These are phyloP conservation scores for Aureobasidium sp. DNA, from an alignment of 2,329 filamentous ascomycete genomes.

Conservation along the genomic window DNA sequence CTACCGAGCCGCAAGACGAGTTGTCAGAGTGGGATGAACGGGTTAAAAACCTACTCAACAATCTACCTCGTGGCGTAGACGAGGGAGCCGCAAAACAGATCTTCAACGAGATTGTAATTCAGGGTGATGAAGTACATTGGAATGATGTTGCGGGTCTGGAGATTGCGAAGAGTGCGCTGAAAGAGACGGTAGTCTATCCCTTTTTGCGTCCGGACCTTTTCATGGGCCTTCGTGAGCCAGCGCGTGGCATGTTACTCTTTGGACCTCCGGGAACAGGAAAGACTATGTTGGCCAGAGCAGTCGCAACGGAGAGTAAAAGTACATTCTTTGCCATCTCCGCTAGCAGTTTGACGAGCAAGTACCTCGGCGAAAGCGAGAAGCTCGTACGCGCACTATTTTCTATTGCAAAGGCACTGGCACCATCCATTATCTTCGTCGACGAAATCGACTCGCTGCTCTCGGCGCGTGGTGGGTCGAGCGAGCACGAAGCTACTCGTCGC, in stretches of 20 bases:
- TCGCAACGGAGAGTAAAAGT: conserved; percentile 88
- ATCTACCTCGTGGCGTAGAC: conserved; percentile 76
- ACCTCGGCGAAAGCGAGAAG: conserved; percentile 93
- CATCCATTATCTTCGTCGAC: conserved; percentile 96
- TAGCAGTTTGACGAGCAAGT: conserved; percentile 91
- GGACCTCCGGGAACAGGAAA: conserved; percentile 97
- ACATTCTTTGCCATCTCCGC: conserved; percentile 98
- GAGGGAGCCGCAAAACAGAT: conserved; percentile 80
- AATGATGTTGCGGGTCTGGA: conserved; percentile 86
- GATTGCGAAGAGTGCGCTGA: conserved; percentile 80
- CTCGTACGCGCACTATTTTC: conserved; percentile 86
- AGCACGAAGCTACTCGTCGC: conserved; percentile 85
- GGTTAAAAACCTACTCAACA: conserved; percentile 62
- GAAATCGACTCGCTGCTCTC: conserved; percentile 94
- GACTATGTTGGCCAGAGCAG: conserved; percentile 91
- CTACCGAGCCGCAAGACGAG: conserved; percentile 20
- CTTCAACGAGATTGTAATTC: conserved; percentile 88
- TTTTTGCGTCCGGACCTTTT: conserved; percentile 93
- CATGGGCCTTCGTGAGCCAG: conserved; percentile 89
- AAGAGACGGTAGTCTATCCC: conserved; percentile 94
- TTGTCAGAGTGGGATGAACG: conserved; percentile 54
- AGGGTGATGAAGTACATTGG: conserved; percentile 94
- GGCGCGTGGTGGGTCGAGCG: conserved; percentile 70
- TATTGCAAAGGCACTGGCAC: conserved; percentile 80
- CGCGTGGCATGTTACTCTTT: conserved; percentile 90